These are phyloP conservation scores for Mycena olivaceomarginata DNA, from an alignment of 768 basidiomycete species.

Conservation along the genomic window DNA sequence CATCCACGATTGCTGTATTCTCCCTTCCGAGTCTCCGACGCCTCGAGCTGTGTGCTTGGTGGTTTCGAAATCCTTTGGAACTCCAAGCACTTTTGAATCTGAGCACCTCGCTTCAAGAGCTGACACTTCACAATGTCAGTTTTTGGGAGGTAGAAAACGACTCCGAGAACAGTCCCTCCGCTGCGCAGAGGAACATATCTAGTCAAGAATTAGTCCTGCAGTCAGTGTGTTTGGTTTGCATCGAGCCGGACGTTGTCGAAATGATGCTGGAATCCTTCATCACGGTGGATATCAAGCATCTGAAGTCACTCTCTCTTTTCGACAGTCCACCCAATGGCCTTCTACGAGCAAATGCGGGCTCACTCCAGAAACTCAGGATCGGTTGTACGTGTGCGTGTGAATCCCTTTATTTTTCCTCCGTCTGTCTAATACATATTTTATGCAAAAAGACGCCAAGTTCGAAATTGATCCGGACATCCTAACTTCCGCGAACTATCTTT, in stretches of 20 bases:
- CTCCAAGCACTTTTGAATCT: neutral
- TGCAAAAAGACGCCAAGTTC: no score
- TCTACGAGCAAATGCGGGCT: conserved; percentile 12
- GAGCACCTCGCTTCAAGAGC: neutral
- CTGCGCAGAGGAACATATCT: no score
- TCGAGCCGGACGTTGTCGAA: conserved; percentile 4
- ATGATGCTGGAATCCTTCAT: conserved; percentile 9
- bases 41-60: neutral
- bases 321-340: neutral
- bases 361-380: conserved; percentile 4
- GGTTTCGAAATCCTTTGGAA: neutral
- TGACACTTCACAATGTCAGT: neutral
- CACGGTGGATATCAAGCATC: conserved; percentile 16
- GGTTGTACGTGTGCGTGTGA: neutral
- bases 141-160: neutral
- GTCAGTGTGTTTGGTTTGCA: neutral
- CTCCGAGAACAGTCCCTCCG: no score
- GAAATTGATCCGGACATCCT: neutral
- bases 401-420: neutral
- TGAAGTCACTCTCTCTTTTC: conserved; percentile 1
- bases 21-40: conserved; percentile 9
- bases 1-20: neutral
- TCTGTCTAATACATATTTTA: neutral
- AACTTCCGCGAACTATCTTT: no score
- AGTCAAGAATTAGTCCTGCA: neutral